Base-by-base conservation (phyloP, 225 moss, liverwort and hornwort species). In the Sphagnum contortum region DNA sequence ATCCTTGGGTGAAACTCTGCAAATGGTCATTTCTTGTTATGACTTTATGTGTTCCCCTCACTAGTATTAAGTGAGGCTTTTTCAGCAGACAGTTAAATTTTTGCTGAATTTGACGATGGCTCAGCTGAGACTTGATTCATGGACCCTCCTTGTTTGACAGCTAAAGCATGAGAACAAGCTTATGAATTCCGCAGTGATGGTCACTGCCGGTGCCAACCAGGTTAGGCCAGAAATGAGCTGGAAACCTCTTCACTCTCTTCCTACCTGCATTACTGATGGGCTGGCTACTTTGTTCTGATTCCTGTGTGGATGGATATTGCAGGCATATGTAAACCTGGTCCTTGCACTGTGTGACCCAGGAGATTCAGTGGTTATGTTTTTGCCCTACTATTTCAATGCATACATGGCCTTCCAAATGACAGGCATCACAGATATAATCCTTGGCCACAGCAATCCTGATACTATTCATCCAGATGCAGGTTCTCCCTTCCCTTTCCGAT, bases 391-490 rank as follows among this genome's bases (percentile, higher is more conserved):
- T 68, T 99, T 99, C 86, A 93, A 99, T 67, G 93, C 98, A 51
- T 99, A 88, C 59, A 99, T 93, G 93, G 91, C 98, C 13, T 99
- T 81, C 71, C 98, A 99, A 84, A 99, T 99, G 98, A 99, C 98
- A 55, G 98, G 98, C 3, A 80, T 99, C 50, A 99, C 91, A 45
- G 87, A 99, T 71, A 99, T 99, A 60, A 63, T 87, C 65, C 74
- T 99, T 50, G 98, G 93, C 58, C 98, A 89, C 9, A 91, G 98
- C 75, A 88, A 99, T 73, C 65, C 62, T 70, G 63, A 73, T 11
- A 77, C 60, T 53, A 80, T 93, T 69, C 98, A 99, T 67, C 98
- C 98, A 76, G 98, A 99, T 68, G 89, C 91, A 82, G 98, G 98
- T 93, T 5, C 44, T n/a, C 9, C 46, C 55, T 8, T 6, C 50